Percentiles rank a stretch among this genome's conserved stretches.
phyloP scores from a whole-genome alignment of 768 basidiomycete species.

The Suillus plorans region DNA sequence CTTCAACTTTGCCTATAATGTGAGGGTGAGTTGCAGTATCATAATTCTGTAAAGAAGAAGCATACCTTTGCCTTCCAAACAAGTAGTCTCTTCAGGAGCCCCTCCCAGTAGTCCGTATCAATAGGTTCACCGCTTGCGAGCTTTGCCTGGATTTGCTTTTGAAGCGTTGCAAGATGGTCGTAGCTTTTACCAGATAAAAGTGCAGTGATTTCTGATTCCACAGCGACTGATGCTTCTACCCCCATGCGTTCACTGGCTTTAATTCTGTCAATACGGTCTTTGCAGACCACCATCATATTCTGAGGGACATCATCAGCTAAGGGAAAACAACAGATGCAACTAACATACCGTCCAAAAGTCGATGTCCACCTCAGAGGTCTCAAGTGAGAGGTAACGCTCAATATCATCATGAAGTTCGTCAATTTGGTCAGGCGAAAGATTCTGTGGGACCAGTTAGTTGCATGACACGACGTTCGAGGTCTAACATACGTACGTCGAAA shows the following conservation, averaged over 20 bases:
- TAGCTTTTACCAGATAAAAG: constrained; percentile 85
- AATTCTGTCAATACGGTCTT: constrained; percentile 81
- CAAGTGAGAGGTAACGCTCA: constrained; percentile 84
- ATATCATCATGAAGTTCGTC: constrained; percentile 95
- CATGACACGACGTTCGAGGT: neutral
- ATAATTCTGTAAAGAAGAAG: constrained; percentile 2
- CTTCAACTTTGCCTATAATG: constrained; percentile 79
- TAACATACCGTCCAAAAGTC: constrained; percentile 93
- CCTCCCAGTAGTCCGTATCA: constrained; percentile 98
- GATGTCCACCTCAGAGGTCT: constrained; percentile 79
- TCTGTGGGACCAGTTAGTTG: constrained; percentile 45
- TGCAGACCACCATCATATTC: constrained; percentile 98
- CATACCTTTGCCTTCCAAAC: constrained; percentile 96
- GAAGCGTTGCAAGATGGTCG: constrained; percentile 78
- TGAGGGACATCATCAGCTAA: constrained; percentile 30
- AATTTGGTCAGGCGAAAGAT: constrained; percentile 81
- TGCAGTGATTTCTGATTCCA: constrained; percentile 80
- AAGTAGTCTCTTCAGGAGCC: constrained; percentile 82
- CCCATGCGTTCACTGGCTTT: constrained; percentile 61
- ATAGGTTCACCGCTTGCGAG: constrained; percentile 90
- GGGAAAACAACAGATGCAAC: neutral
- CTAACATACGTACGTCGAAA: constrained; percentile 68
- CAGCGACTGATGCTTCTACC: constrained; percentile 70
- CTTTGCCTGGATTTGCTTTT: constrained; percentile 85
- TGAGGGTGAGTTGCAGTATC: constrained; percentile 9